These are phyloP conservation scores for Xylaria sp. DNA, from an alignment of 2,329 filamentous ascomycete species.

Conservation along the genomic window DNA sequence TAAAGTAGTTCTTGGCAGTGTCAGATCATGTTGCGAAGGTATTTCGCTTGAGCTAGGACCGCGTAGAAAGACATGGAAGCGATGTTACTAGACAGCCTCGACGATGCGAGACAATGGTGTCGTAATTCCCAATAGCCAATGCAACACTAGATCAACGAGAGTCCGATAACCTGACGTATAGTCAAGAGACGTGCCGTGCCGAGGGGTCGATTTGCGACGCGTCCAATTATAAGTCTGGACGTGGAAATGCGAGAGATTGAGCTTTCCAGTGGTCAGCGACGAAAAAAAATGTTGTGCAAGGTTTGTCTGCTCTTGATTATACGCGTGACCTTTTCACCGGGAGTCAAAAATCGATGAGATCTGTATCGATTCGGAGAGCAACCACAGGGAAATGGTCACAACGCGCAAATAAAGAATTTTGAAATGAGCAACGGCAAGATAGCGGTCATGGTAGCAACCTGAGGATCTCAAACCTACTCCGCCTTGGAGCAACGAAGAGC, in stretches of 20 bases:
- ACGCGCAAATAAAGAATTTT: background rate
- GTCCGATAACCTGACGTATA: conserved; percentile 30
- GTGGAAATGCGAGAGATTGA: conserved; percentile 20
- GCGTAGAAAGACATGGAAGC: conserved; percentile 36
- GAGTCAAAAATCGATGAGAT: background rate
- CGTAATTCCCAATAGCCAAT: conserved; percentile 17
- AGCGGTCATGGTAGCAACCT: background rate
- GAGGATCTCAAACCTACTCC: background rate
- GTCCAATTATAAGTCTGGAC: conserved; percentile 15
- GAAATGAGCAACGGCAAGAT: background rate
- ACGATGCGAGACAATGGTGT: conserved; percentile 16
- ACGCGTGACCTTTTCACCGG: conserved; percentile 1
- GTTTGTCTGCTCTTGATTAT: conserved; percentile 5
- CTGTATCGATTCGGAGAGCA: background rate
- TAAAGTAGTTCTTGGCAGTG: conserved; percentile 29
- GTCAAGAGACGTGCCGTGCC: conserved; percentile 20
- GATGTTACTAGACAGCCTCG: conserved; percentile 11
- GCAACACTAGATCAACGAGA: conserved; percentile 32
- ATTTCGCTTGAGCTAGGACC: conserved; percentile 32
- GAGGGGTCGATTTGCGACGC: conserved; percentile 14
- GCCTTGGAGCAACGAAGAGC: conserved; percentile 3
- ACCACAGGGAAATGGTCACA: background rate
- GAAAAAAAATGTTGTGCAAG: conserved; percentile 11
- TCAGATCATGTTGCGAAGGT: conserved; percentile 33
- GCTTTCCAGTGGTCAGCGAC: conserved; percentile 24